phyloP scores from a whole-genome alignment of 176 grass and related monocot genomes.

The Eleusine coracana region DNA sequence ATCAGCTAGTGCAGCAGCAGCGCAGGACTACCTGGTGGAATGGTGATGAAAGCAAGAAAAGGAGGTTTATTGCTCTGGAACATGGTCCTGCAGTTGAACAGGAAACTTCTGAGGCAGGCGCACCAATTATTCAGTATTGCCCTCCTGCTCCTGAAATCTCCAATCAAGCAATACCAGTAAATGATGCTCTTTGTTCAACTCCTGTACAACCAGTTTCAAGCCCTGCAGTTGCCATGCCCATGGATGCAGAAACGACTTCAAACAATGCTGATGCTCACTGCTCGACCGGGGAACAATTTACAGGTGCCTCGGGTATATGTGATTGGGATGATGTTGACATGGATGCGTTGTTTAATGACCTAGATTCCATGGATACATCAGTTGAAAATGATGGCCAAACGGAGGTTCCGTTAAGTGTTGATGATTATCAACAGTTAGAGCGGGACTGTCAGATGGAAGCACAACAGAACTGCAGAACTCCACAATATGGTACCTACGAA shows the following conservation, averaged over 20 bases:
- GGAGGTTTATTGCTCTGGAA: slow-evolving; percentile 55
- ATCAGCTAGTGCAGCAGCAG: slow-evolving; percentile 63
- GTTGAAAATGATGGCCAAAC: slow-evolving; percentile 14
- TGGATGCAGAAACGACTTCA: slow-evolving; percentile 40
- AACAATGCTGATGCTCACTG: slow-evolving; percentile 16
- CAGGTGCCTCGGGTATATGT: slow-evolving; percentile 20
- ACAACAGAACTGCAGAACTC: slow-evolving; percentile 37
- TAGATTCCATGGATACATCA: slow-evolving; percentile 26
- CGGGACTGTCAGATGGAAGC: slow-evolving; percentile 53
- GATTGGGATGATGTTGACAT: slow-evolving; percentile 41
- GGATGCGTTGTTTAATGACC: not conserved
- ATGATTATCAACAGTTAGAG: slow-evolving; percentile 47
- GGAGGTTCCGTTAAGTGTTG: slow-evolving; percentile 36
- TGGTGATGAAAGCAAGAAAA: slow-evolving; percentile 60
- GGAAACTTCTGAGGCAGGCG: slow-evolving; percentile 26
- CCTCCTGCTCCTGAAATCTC: slow-evolving; percentile 42
- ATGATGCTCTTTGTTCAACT: slow-evolving; percentile 23
- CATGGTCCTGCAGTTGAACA: slow-evolving; percentile 48
- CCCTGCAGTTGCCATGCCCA: slow-evolving; percentile 30
- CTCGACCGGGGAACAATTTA: slow-evolving; percentile 36
- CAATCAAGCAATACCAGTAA: slow-evolving; percentile 32
- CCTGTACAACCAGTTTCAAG: slow-evolving; percentile 32
- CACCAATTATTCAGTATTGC: slow-evolving; percentile 51
- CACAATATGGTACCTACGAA: slow-evolving; percentile 47
- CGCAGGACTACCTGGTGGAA: slow-evolving; percentile 50